Evolutionary conservation across 2,329 filamentous ascomycete species (phyloP).

Genomic region (Venturia oleaginea): DNA sequence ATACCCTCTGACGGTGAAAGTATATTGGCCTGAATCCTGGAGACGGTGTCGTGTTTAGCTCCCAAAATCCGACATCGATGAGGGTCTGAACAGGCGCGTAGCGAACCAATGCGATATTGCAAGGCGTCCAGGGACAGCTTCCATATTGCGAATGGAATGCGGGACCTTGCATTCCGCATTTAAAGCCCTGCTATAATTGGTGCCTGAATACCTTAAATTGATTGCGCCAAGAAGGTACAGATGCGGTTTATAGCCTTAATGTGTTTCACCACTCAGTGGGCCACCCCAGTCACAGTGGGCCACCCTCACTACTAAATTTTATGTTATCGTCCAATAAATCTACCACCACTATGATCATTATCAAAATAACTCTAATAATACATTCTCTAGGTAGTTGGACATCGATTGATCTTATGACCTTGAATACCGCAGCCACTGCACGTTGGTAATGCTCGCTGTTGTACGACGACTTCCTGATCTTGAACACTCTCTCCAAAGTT

Average conservation of each 20-base stretch:
- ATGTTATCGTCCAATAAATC: no score
- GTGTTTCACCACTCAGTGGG: no score
- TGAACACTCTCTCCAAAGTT: no score
- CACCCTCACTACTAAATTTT: no score
- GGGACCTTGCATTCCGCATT: background rate
- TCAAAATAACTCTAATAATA: no score
- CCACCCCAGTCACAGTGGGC: no score
- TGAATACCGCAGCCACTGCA: no score
- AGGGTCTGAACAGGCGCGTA: background rate
- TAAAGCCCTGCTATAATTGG: background rate
- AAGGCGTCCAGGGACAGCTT: background rate
- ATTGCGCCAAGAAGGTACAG: background rate
- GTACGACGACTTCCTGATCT: no score
- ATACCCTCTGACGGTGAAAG: background rate
- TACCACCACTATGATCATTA: no score
- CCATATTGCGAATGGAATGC: background rate
- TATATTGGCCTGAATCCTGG: background rate
- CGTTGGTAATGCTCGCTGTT: no score
- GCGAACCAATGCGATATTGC: background rate
- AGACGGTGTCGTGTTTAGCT: background rate
- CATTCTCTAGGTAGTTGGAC: no score
- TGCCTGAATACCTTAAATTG: background rate
- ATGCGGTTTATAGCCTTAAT: background rate
- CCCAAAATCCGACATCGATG: background rate
- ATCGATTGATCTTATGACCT: no score